phyloP scores from a whole-genome alignment of 768 basidiomycete genomes.

The Sarcodon aspratus region DNA sequence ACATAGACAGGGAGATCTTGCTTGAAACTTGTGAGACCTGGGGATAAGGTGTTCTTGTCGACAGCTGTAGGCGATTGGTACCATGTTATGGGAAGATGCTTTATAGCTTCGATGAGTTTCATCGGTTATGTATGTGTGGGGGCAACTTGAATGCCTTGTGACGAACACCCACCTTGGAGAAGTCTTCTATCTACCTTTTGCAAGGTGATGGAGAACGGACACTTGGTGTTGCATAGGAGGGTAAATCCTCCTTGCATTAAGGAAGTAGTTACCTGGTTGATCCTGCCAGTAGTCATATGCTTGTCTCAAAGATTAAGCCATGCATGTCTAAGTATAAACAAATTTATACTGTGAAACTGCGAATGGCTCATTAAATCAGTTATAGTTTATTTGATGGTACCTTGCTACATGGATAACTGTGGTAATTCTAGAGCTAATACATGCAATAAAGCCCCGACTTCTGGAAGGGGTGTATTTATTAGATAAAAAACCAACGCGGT shows the following conservation, averaged over 20 bases:
- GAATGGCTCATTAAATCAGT: conserved; percentile 80
- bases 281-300: conserved; percentile 80
- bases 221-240: conserved; percentile 3
- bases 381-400: conserved; percentile 73
- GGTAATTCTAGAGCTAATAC: conserved; percentile 72
- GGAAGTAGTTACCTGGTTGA: conserved; percentile 72
- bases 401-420: conserved; percentile 73
- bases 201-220: conserved; percentile 4
- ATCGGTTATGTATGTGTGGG: conserved; percentile 1
- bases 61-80: conserved; percentile 7
- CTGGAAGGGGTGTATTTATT: conserved; percentile 62
- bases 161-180: conserved; percentile 9
- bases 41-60: conserved; percentile 29
- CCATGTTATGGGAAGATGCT: conserved; percentile 7
- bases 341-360: conserved; percentile 68
- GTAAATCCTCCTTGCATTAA: conserved; percentile 8
- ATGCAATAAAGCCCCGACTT: conserved; percentile 65
- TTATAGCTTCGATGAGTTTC: conserved; percentile 8
- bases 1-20: conserved; percentile 18
- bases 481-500: conserved; percentile 64
- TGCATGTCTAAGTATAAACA: conserved; percentile 74
- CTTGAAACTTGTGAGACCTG: conserved; percentile 35
- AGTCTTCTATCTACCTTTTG: conserved; percentile 1
- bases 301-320: conserved; percentile 80
- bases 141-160: conserved; percentile 10